Evolutionary conservation across 2,329 filamentous ascomycete genomes (phyloP).

Genomic region (Penicillium sp.): DNA sequence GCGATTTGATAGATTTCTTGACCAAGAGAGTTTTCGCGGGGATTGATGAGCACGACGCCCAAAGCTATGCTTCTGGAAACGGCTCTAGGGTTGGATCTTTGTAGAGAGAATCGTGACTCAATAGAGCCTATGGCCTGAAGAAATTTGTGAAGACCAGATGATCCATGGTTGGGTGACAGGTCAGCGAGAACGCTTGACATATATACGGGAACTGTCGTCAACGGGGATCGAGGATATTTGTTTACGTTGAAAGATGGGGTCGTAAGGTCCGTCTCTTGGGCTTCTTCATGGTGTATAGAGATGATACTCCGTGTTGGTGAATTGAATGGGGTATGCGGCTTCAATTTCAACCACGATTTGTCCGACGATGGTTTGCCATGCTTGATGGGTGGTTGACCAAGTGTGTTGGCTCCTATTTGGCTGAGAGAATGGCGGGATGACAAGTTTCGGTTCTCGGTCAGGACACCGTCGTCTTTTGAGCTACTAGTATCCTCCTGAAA

Average conservation of each 20-base stretch:
- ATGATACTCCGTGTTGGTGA: not conserved
- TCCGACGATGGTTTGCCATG: not conserved
- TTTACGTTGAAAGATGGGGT: not conserved
- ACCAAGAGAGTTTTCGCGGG: constrained; percentile 16
- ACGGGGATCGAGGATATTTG: constrained; percentile 17
- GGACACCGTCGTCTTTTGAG: not conserved
- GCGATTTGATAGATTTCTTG: constrained; percentile 24
- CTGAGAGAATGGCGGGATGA: constrained; percentile 11
- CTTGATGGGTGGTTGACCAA: not conserved
- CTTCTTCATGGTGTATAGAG: not conserved
- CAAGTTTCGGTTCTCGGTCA: constrained; percentile 25
- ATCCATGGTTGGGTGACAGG: not conserved
- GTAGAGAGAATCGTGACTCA: constrained; percentile 6
- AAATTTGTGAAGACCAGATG: constrained; percentile 13
- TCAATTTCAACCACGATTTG: too few relatives aligned
- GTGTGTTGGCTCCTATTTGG: constrained; percentile 7
- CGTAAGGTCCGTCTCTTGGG: not conserved
- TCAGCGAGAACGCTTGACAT: constrained; percentile 5
- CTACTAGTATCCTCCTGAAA: not conserved
- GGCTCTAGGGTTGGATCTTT: constrained; percentile 23
- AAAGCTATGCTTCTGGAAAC: constrained; percentile 12
- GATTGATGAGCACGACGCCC: constrained; percentile 32
- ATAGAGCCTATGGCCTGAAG: constrained; percentile 13
- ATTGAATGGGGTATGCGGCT: not conserved
- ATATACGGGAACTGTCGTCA: constrained; percentile 30